These are phyloP conservation scores for Panaeolus cyanescens DNA, from an alignment of 768 basidiomycete species.

Conservation along the genomic window DNA sequence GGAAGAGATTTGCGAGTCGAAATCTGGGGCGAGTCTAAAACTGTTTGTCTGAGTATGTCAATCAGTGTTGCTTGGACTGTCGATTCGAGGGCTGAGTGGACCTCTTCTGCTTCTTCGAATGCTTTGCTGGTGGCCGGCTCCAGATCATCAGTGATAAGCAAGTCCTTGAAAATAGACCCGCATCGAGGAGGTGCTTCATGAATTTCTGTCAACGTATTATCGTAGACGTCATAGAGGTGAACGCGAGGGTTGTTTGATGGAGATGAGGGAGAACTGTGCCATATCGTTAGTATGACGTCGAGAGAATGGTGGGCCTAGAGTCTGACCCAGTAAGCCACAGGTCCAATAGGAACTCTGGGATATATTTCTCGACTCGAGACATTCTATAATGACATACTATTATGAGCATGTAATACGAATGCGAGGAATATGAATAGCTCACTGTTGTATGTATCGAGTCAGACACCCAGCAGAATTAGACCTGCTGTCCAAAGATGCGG, in stretches of 20 bases:
- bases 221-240: constrained; percentile 54
- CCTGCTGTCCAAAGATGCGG: not conserved
- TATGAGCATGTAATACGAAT: not conserved
- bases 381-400: constrained; percentile 11
- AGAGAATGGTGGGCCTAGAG: not conserved
- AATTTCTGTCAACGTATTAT: constrained; percentile 50
- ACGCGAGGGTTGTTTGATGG: constrained; percentile 35
- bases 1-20: constrained; percentile 23
- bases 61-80: constrained; percentile 40
- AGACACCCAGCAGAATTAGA: not conserved
- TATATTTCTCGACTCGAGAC: constrained; percentile 29
- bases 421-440: not conserved
- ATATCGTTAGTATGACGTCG: not conserved
- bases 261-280: constrained; percentile 11
- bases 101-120: constrained; percentile 42
- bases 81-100: constrained; percentile 44
- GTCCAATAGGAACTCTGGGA: constrained; percentile 49
- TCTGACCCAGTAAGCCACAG: constrained; percentile 49
- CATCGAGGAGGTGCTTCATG: constrained; percentile 32
- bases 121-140: constrained; percentile 36
- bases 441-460: not conserved
- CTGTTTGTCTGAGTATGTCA: constrained; percentile 26
- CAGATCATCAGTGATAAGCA: constrained; percentile 29
- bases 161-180: constrained; percentile 45
- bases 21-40: constrained; percentile 26